A percentile compares a stretch with the other conserved stretches of the same genome.
Evolutionary conservation across 1,139 yeast genomes (phyloP).

Genomic region (Casaregolazyma suthepensis): DNA sequence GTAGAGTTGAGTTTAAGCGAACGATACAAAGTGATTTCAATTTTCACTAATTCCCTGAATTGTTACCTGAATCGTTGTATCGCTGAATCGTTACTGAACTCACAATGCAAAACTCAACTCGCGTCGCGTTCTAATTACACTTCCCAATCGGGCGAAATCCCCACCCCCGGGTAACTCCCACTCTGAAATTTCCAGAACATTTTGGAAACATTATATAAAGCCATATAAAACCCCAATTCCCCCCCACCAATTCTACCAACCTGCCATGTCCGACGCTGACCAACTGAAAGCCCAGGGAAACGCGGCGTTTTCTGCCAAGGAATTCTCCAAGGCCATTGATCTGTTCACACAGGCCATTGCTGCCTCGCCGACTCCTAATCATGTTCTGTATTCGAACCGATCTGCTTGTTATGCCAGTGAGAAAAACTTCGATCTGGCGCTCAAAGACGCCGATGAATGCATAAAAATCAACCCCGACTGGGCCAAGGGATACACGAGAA

Average conservation of each 20-base stretch:
- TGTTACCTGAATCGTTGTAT: too few species aligned
- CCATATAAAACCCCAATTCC: not conserved
- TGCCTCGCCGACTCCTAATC: slow-evolving; percentile 75
- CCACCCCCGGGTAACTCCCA: slow-evolving; percentile 1
- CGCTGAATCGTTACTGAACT: too few species aligned
- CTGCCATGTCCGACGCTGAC: slow-evolving; percentile 21
- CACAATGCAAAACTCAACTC: not conserved
- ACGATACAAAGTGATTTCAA: not conserved
- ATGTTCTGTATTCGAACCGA: slow-evolving; percentile 86
- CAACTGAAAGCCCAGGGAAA: slow-evolving; percentile 57
- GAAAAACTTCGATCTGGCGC: slow-evolving; percentile 65
- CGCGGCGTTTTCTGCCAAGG: slow-evolving; percentile 84
- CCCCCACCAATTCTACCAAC: not conserved
- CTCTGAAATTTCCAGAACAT: slow-evolving; percentile 5
- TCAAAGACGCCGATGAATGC: slow-evolving; percentile 78
- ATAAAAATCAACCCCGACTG: slow-evolving; percentile 72
- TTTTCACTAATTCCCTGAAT: too few species aligned
- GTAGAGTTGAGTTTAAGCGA: not conserved
- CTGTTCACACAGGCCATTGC: slow-evolving; percentile 81
- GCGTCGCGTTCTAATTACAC: slow-evolving; percentile 4
- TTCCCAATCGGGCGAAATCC: not conserved
- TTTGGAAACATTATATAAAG: not conserved
- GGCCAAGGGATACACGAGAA: slow-evolving; percentile 94
- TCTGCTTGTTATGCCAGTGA: slow-evolving; percentile 88
- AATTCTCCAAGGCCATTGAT: slow-evolving; percentile 73